Evolutionary conservation across 225 moss, liverwort and hornwort species (phyloP), one percentile per base, ranked within the genome.

Genomic region (Takakia lepidozioides): DNA sequence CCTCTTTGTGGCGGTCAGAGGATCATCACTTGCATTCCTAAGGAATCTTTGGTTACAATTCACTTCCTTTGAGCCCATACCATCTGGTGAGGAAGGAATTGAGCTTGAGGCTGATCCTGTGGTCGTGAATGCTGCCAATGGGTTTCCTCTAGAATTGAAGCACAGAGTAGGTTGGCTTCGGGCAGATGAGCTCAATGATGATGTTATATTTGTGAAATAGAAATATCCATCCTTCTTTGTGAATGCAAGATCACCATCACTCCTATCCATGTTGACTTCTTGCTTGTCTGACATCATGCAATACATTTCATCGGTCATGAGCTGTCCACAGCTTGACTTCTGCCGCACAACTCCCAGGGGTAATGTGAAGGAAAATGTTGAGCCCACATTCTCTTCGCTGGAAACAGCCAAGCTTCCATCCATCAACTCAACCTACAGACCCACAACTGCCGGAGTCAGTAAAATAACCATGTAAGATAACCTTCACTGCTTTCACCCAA

Each of bases 361-460:
- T 19, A 90, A 47, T 27, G 63, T 58, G 42, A 90, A 90, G 8
- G 82, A 74, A 58, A 90, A 90, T 4, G 67, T 67, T 14, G 89
- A 90, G 32, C 89, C 89, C 11, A 59, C 65, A 48, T 80, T 52
- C 39, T 73, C 82, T 68, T 70, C 69, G 61, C 89, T 90, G 20
- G 57, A 51, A 26, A 90, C 89, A 27, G 72, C 74, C 59, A 90
- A 60, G 30, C 52, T 85, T 46, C 89, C 89, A 21, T 82, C 85
- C 89, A 90, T 90, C 16, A 90, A 65, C 52, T 77, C 77, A 45
- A 90, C 83, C 89, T 90, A 65, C 39, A 32, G 5, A 49, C 54
- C 27, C 14, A 56, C 43, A 3, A 43, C 27, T 22, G 48, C 29
- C 30, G n/a, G n/a, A n/a, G n/a, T n/a, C n/a, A n/a, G n/a, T n/a